Conservation (phyloP, 768 basidiomycete species). For the Russula sp. region DNA sequence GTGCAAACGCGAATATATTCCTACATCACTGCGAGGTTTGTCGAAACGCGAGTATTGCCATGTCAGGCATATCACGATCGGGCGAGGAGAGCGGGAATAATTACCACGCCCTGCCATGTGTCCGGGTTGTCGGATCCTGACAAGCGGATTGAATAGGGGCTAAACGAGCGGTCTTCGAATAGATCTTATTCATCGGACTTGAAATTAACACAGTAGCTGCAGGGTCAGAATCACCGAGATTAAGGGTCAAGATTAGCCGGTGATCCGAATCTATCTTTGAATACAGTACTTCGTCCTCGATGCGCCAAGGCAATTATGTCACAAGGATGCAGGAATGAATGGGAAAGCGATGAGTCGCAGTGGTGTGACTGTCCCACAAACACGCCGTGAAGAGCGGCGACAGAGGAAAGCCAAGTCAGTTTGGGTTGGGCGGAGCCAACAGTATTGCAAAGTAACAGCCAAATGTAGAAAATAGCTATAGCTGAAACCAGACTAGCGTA, state of each 20-base stretch:
- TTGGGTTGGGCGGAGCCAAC: neutral
- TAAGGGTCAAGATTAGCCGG: neutral
- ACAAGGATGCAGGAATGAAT: neutral
- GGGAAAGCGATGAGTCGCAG: neutral
- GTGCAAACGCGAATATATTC: neutral
- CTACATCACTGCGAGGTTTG: neutral
- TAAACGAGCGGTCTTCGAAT: neutral
- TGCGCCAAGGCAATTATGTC: neutral
- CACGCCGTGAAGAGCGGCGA: neutral
- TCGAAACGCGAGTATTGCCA: constrained; percentile 1
- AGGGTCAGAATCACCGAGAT: neutral
- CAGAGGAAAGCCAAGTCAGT: neutral
- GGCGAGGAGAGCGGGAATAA: neutral
- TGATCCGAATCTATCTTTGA: neutral
- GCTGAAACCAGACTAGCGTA: neutral
- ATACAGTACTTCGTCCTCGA: neutral
- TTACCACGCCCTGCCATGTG: neutral
- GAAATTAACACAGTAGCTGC: neutral
- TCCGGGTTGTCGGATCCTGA: neutral
- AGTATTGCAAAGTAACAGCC: neutral
- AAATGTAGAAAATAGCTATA: neutral
- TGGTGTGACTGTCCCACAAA: neutral
- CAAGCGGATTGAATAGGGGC: constrained; percentile 4
- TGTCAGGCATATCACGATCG: constrained; percentile 8
- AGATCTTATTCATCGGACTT: constrained; percentile 10